Evolutionary conservation across 75 land plant genomes (phyloP).

Genomic region (Isoetes taiwanensis): DNA sequence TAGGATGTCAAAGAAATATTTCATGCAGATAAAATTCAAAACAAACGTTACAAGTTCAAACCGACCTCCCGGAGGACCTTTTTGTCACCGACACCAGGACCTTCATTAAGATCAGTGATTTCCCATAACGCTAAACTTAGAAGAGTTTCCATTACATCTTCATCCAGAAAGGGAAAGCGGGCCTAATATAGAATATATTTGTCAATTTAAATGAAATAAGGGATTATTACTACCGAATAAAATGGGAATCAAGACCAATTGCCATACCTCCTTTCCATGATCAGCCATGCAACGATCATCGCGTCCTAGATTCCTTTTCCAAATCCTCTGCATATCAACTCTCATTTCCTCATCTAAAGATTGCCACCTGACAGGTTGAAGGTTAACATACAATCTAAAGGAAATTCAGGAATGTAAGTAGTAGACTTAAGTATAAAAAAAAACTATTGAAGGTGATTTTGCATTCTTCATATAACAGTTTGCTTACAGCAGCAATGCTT

Average conservation of each 20-base stretch:
- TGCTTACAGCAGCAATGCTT: constrained; percentile 3
- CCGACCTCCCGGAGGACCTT: constrained; percentile 83
- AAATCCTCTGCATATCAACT: constrained; percentile 87
- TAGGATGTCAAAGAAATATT: too few relatives aligned
- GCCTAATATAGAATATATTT: constrained; percentile 36
- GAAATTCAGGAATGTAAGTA: too few relatives aligned
- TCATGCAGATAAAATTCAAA: too few relatives aligned
- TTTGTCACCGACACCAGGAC: constrained; percentile 80
- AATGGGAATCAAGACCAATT: background rate
- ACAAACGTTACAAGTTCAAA: background rate
- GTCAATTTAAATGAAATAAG: background rate
- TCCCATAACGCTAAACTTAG: constrained; percentile 74
- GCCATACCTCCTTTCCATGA: constrained; percentile 78
- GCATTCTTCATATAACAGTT: too few relatives aligned
- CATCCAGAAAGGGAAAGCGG: constrained; percentile 92
- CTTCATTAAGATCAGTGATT: constrained; percentile 60
- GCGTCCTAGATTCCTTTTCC: constrained; percentile 94
- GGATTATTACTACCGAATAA: background rate
- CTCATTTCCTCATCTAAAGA: constrained; percentile 79
- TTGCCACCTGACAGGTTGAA: constrained; percentile 81
- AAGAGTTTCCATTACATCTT: constrained; percentile 66
- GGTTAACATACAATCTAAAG: too few relatives aligned
- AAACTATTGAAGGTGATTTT: too few relatives aligned
- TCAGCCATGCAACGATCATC: constrained; percentile 95
- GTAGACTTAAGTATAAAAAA: too few relatives aligned